phyloP scores from a whole-genome alignment of 257 asterid genomes.

The Verbascum thapsus region DNA sequence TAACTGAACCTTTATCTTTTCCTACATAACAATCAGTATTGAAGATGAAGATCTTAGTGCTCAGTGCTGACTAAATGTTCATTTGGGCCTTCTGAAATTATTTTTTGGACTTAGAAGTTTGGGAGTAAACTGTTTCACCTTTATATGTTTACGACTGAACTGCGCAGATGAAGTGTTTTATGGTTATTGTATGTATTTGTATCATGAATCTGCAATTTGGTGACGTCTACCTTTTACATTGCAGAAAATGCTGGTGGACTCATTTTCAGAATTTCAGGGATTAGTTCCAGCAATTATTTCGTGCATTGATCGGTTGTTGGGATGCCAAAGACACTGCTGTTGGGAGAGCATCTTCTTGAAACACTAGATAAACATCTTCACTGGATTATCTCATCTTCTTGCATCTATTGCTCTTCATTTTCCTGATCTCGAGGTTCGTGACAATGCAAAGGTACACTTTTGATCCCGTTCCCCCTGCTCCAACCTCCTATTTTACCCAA shows the following conservation, averaged over 20 bases:
- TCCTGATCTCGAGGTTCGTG: constrained; percentile 98
- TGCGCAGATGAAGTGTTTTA: not conserved
- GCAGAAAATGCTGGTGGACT: constrained; percentile 73
- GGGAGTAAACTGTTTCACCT: no score
- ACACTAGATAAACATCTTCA: constrained; percentile 67
- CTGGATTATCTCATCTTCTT: constrained; percentile 71
- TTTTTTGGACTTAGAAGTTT: not conserved
- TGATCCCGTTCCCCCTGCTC: constrained; percentile 4
- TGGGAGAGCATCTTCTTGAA: constrained; percentile 83
- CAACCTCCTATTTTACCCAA: constrained; percentile 18
- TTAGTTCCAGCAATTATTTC: constrained; percentile 75
- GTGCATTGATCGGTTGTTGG: constrained; percentile 73
- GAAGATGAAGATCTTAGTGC: not conserved
- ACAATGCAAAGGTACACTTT: constrained; percentile 77
- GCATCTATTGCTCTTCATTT: constrained; percentile 70
- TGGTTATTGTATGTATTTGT: not conserved
- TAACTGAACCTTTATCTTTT: no score
- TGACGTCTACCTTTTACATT: constrained; percentile 29
- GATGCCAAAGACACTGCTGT: constrained; percentile 65
- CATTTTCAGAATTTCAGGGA: constrained; percentile 63
- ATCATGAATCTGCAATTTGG: constrained; percentile 25
- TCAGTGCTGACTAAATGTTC: not conserved
- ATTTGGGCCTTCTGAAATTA: not conserved
- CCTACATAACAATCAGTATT: no score
- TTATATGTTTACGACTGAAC: no score